These are phyloP conservation scores for Trametes pubescens DNA, from an alignment of 1,284 basidiomycete genomes.

Conservation along the genomic window DNA sequence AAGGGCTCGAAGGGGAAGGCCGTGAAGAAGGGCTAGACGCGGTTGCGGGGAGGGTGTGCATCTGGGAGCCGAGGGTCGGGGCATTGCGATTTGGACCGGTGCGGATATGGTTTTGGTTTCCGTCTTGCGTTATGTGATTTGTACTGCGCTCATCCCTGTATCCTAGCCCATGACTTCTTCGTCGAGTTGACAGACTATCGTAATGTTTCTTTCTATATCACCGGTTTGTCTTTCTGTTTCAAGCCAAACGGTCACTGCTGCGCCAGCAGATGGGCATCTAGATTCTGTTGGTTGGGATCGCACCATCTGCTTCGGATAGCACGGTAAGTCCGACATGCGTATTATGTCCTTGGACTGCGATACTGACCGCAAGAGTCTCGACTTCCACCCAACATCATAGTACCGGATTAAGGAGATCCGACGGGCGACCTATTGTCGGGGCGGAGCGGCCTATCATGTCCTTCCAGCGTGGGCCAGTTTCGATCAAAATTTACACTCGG, in stretches of 20 bases:
- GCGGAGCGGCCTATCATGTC: background rate
- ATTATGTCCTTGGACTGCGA: background rate
- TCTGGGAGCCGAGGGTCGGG: background rate
- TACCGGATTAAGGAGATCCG: too few relatives aligned
- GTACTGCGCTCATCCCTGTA: slow-evolving; percentile 14
- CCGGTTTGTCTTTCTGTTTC: background rate
- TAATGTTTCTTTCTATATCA: background rate
- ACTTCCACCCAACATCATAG: too few relatives aligned
- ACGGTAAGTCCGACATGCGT: background rate
- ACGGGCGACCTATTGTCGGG: too few relatives aligned
- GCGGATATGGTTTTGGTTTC: slow-evolving; percentile 12
- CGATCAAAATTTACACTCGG: background rate
- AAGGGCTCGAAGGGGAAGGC: slow-evolving; percentile 34
- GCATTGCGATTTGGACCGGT: slow-evolving; percentile 10
- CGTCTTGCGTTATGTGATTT: slow-evolving; percentile 11
- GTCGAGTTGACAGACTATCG: background rate
- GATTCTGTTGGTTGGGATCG: too few relatives aligned
- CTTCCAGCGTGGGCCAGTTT: background rate
- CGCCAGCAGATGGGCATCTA: too few relatives aligned
- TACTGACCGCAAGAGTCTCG: background rate
- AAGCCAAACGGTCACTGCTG: too few relatives aligned
- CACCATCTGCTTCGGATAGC: background rate
- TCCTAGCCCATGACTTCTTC: background rate
- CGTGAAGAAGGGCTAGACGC: slow-evolving; percentile 29
- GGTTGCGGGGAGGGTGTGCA: background rate